These are phyloP conservation scores for Carallia brachiata DNA, from an alignment of 345 rosid species.

Conservation along the genomic window DNA sequence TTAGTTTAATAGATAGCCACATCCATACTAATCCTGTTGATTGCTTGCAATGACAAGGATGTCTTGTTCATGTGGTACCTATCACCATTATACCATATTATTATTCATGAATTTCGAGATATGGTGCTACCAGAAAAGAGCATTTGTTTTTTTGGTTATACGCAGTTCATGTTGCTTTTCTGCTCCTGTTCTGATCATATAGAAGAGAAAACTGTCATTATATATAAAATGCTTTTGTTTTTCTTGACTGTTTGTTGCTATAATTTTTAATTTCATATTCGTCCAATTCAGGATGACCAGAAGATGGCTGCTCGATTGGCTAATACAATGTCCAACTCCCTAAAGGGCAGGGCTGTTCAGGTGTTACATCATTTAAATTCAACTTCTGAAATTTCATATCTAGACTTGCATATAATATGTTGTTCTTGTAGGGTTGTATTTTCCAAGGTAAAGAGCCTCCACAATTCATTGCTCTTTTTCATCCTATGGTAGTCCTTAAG, in stretches of 20 bases:
- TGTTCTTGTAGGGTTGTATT: constrained; percentile 66
- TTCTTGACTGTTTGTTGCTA: constrained; percentile 3
- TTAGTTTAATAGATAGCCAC: too few species aligned
- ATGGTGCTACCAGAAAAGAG: too few species aligned
- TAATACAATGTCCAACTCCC: constrained; percentile 67
- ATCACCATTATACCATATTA: neutral
- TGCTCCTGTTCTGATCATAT: too few species aligned
- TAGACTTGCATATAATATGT: constrained; percentile 25
- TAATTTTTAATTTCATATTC: constrained; percentile 4
- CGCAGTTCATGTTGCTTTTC: too few species aligned
- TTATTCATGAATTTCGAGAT: too few species aligned
- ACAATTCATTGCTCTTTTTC: constrained; percentile 87
- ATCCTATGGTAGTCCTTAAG: constrained; percentile 90
- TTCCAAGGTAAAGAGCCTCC: constrained; percentile 96
- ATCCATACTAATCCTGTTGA: neutral
- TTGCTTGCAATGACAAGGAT: neutral
- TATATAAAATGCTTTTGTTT: too few species aligned
- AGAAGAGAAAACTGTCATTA: too few species aligned
- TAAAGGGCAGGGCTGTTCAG: constrained; percentile 94
- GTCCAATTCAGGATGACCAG: constrained; percentile 73
- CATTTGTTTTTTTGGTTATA: too few species aligned
- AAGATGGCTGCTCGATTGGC: constrained; percentile 73
- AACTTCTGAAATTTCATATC: constrained; percentile 9
- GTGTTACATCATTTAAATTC: constrained; percentile 39
- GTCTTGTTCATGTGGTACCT: neutral